Evolutionary conservation across 164 flowering plant species (phyloP).

Genomic region (Magnolia kwangsiensis): DNA sequence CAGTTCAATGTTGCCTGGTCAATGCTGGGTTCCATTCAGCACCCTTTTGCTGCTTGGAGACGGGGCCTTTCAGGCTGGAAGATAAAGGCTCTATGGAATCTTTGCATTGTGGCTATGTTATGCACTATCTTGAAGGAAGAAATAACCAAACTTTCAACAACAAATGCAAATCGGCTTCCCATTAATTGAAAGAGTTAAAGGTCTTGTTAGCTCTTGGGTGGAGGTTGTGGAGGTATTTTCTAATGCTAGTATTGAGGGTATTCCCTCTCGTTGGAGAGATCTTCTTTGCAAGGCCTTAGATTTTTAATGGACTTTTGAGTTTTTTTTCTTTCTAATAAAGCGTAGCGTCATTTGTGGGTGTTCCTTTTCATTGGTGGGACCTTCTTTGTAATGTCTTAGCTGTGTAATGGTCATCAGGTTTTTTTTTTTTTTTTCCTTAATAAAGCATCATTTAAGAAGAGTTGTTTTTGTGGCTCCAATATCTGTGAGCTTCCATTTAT

Average conservation of each 20-base stretch:
- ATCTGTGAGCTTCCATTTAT: too few relatives aligned
- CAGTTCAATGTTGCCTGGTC: neutral
- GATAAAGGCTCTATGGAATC: neutral
- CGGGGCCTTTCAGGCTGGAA: neutral
- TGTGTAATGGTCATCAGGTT: too few relatives aligned
- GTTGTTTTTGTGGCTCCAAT: too few relatives aligned
- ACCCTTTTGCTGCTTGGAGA: neutral
- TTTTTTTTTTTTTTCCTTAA: too few relatives aligned
- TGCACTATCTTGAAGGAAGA: neutral
- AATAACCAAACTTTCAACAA: too few relatives aligned
- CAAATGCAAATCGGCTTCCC: neutral
- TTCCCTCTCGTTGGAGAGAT: neutral
- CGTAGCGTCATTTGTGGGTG: neutral
- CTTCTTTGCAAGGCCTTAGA: too few relatives aligned
- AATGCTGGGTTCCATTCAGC: neutral
- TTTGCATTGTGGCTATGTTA: neutral
- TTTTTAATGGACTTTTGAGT: neutral
- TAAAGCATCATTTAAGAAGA: too few relatives aligned
- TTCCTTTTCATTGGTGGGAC: too few relatives aligned
- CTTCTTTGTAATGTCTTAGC: too few relatives aligned
- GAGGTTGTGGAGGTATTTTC: neutral
- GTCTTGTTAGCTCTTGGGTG: neutral
- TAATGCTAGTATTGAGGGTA: neutral
- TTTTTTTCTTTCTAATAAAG: neutral
- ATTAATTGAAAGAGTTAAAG: neutral